A percentile compares a stretch with the other conserved stretches of the same genome.
Evolutionary conservation across 1,139 yeast species (phyloP).

Genomic region (Blastobotrys serpentis): DNA sequence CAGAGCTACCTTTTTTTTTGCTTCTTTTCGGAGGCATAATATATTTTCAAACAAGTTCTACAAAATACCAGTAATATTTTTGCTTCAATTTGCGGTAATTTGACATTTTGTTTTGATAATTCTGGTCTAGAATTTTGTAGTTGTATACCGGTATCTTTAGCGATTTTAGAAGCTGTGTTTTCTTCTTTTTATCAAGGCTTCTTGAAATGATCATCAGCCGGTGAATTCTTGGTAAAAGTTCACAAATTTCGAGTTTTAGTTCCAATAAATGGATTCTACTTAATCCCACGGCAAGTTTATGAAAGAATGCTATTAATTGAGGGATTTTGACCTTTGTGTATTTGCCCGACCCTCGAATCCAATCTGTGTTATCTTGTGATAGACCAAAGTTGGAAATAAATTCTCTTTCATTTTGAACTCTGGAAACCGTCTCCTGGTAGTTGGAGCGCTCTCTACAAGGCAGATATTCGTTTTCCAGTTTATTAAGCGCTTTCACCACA

Average conservation of each 20-base stretch:
- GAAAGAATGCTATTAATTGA: not conserved
- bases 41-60: not conserved
- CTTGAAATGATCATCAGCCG: not conserved
- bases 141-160: not conserved
- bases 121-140: not conserved
- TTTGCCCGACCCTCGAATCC: not conserved
- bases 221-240: not conserved
- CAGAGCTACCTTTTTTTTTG: not conserved
- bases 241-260: not conserved
- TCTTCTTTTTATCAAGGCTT: not conserved
- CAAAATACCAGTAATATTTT: not conserved
- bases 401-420: not conserved
- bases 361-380: not conserved
- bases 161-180: not conserved
- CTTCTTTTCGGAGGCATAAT: not conserved
- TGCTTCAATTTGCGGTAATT: slow-evolving; percentile 6
- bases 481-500: not conserved
- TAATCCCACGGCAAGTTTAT: slow-evolving; percentile 1
- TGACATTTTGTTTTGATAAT: not conserved
- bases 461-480: not conserved
- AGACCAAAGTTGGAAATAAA: not conserved
- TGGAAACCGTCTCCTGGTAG: not conserved
- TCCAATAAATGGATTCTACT: slow-evolving; percentile 1
- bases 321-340: not conserved
- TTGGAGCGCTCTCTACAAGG: not conserved